Conservation (phyloP, 768 basidiomycete species). For the Pleurotus pulmonarius region DNA sequence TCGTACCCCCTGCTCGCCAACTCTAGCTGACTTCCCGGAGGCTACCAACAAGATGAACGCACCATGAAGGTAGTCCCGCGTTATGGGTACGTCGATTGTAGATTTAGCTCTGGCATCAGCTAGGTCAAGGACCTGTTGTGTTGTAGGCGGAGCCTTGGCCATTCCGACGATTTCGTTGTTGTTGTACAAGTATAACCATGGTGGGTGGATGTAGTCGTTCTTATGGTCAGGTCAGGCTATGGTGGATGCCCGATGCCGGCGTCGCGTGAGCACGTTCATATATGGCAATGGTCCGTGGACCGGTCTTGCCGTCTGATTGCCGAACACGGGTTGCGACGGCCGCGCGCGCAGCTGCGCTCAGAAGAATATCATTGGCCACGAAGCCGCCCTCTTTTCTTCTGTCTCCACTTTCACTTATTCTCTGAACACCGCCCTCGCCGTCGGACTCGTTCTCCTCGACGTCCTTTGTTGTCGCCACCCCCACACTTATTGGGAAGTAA, state of each 20-base stretch:
- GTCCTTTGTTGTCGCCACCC: neutral
- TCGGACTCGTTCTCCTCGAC: neutral
- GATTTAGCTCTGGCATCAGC: conserved; percentile 38
- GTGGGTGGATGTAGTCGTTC: too few species aligned
- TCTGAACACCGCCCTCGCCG: neutral
- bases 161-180: neutral
- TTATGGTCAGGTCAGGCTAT: neutral
- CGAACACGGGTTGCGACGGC: too few species aligned
- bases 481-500: conserved; percentile 1
- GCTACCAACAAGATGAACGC: conserved; percentile 14
- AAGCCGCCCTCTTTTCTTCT: neutral
- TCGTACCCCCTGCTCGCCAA: conserved; percentile 37
- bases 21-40: neutral
- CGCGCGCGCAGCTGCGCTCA: too few species aligned
- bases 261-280: too few species aligned
- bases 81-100: conserved; percentile 35
- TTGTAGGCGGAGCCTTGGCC: too few species aligned
- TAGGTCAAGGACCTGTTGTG: conserved; percentile 59
- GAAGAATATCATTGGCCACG: neutral
- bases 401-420: neutral
- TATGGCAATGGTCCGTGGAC: too few species aligned
- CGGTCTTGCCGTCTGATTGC: too few species aligned
- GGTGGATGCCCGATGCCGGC: neutral
- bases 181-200: too few species aligned
- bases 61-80: conserved; percentile 53